phyloP scores from a whole-genome alignment of 371 early-diverging fungal genomes.

The Rhizopus sp. region DNA sequence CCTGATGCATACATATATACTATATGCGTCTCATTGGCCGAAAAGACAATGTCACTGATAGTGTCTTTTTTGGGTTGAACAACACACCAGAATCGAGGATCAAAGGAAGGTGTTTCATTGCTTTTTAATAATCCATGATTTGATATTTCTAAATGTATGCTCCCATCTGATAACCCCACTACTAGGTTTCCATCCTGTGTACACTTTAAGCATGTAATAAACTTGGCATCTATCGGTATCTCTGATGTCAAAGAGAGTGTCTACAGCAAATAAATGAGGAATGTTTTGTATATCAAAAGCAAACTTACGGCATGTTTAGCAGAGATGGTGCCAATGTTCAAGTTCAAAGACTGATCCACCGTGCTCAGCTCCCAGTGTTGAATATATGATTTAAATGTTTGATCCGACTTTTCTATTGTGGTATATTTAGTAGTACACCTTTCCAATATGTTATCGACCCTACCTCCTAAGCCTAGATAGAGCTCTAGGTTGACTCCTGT shows the following conservation, averaged over 20 bases:
- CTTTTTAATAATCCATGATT: conserved; percentile 4
- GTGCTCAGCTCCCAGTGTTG: conserved; percentile 26
- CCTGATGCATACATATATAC: conserved; percentile 34
- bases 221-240: conserved; percentile 19
- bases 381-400: conserved; percentile 13
- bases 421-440: neutral
- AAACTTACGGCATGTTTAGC: conserved; percentile 8
- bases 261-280: neutral
- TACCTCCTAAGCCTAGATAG: conserved; percentile 24
- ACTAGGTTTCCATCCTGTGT: conserved; percentile 22
- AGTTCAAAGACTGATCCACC: conserved; percentile 8
- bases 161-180: conserved; percentile 48
- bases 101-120: conserved; percentile 13
- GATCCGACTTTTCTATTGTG: conserved; percentile 3
- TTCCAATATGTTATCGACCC: neutral
- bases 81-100: conserved; percentile 26
- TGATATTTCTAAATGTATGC: conserved; percentile 33
- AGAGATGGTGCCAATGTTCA: conserved; percentile 11
- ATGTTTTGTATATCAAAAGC: neutral
- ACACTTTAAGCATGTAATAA: conserved; percentile 32
- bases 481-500: conserved; percentile 5
- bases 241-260: conserved; percentile 13
- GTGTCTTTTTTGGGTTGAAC: conserved; percentile 26
- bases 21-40: conserved; percentile 46
- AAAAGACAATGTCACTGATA: conserved; percentile 32